Percentiles rank a stretch among this genome's conserved stretches.
phyloP scores from a whole-genome alignment of 805 yeast genomes.

The Babjeviella inositovora region DNA sequence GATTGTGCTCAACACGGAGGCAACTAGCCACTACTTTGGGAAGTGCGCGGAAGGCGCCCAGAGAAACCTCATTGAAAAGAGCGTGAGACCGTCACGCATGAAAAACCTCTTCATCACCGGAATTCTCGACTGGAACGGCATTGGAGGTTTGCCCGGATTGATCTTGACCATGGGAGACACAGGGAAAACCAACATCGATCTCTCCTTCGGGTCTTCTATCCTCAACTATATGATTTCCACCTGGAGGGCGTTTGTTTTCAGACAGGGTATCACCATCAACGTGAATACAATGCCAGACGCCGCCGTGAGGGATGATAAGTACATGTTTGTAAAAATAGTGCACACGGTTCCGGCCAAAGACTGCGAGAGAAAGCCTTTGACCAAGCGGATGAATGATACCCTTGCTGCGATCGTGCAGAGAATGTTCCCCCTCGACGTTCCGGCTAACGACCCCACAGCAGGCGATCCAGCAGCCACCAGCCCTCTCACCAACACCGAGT shows the following conservation, averaged over 20 bases:
- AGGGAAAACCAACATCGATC: constrained; percentile 38
- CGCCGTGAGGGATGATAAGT: constrained; percentile 9
- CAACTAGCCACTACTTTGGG: constrained; percentile 56
- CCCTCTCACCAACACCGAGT: constrained; percentile 14
- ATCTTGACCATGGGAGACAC: constrained; percentile 72
- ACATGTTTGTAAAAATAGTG: constrained; percentile 7
- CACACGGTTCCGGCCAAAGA: too few species aligned
- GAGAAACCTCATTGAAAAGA: constrained; percentile 48
- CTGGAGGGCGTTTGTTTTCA: constrained; percentile 78
- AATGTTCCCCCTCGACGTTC: constrained; percentile 43
- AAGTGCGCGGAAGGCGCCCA: constrained; percentile 79
- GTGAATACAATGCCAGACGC: constrained; percentile 8
- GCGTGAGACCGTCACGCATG: constrained; percentile 38
- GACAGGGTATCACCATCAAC: constrained; percentile 47
- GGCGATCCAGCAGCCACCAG: constrained; percentile 17
- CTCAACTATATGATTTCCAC: constrained; percentile 48
- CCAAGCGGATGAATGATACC: not conserved
- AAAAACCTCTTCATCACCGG: constrained; percentile 69
- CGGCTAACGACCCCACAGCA: too few species aligned
- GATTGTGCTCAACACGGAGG: constrained; percentile 29
- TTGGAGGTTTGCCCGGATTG: constrained; percentile 89
- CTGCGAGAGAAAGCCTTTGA: too few species aligned
- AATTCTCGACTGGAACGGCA: constrained; percentile 51
- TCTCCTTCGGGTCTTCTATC: constrained; percentile 33
- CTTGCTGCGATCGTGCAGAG: constrained; percentile 21